Base-by-base conservation (phyloP, 768 basidiomycete species). In the Boletus eberwhitei region DNA sequence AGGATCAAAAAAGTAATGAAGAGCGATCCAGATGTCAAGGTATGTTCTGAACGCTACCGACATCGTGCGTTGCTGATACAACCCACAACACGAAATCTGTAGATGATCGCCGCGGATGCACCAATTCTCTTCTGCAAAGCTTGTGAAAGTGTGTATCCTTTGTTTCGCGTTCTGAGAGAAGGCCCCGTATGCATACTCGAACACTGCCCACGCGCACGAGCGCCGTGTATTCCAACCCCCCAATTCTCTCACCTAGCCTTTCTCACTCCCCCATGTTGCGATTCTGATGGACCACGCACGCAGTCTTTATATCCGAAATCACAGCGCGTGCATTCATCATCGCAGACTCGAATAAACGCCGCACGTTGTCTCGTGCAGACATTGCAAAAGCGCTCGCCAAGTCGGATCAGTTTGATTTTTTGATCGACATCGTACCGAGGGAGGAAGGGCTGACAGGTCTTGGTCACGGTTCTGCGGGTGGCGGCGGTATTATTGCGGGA, bases 1-100 rank as follows among this genome's bases (percentile, higher is more conserved):
- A 78, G 97, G 68, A 97, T 98, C 65, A 98, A 98, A 79, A 98
- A 98, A 71, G 96, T 98, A 53, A 97, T 98, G 92, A 98, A 98
- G 79, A 95, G 89, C 70, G 93, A 94, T 74, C 91, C 93, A 4
- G 93, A 95, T 63, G 93, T 98, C 59, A 94, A 94, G 83, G 93
- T 96, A 68, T 66, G 84, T 67, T 17, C 42, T 49, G 40, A 12
- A 17, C 45, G 3, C 19, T 26, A 42, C 19, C 8, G 26, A 35
- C 32, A 39, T 55, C 1, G 36, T 31, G 14, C 9, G 17, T 34
- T 37, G 6, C n/a, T 12, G 49, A 60, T 42, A 29, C 21, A 21
- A 24, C 8, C 12, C 26, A 49, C 59, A 35, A 59, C 36, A 34
- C 37, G 38, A 9, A 39, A 44, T 37, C 8, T 29, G 44, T 32